Evolutionary conservation across 768 basidiomycete genomes (phyloP).

Genomic region (Lepiota brunneoincarnata): DNA sequence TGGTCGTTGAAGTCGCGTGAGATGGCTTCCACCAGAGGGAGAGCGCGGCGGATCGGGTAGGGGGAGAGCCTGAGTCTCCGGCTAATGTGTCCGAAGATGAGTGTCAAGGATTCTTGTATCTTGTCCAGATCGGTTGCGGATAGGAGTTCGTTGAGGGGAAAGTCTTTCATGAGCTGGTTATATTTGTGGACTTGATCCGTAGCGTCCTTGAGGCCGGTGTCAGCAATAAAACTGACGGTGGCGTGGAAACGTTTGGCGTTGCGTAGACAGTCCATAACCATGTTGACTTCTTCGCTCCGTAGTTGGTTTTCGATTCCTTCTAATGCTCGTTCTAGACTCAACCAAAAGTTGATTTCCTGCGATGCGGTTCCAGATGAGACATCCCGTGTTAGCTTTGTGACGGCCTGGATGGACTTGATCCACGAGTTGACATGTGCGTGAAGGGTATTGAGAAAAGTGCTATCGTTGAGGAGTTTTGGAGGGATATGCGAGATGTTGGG

Average conservation of each 20-base stretch:
- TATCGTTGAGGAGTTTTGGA: constrained; percentile 76
- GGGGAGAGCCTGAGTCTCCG: constrained; percentile 95
- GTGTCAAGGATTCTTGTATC: constrained; percentile 82
- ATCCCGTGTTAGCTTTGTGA: constrained; percentile 93
- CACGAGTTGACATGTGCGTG: constrained; percentile 94
- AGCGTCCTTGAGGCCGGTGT: constrained; percentile 94
- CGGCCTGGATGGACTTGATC: constrained; percentile 97
- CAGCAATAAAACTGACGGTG: constrained; percentile 96
- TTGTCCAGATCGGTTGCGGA: constrained; percentile 96
- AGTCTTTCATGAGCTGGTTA: constrained; percentile 98
- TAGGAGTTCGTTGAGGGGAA: constrained; percentile 93
- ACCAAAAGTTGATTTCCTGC: constrained; percentile 99
- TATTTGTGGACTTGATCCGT: constrained; percentile 95
- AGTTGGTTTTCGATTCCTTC: constrained; percentile 93
- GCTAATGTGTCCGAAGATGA: constrained; percentile 92
- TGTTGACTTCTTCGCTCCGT: constrained; percentile 85
- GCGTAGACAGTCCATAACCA: constrained; percentile 91
- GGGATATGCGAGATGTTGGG: constrained; percentile 78
- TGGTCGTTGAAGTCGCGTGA: constrained; percentile 97
- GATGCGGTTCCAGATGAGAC: constrained; percentile 94
- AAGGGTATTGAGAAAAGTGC: constrained; percentile 87
- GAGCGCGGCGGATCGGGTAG: constrained; percentile 92
- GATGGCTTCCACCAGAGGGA: constrained; percentile 97
- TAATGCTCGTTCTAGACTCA: constrained; percentile 88
- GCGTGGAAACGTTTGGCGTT: constrained; percentile 97